phyloP scores from a whole-genome alignment of 495 filamentous ascomycete genomes.

The Pyrenula massariospora region DNA sequence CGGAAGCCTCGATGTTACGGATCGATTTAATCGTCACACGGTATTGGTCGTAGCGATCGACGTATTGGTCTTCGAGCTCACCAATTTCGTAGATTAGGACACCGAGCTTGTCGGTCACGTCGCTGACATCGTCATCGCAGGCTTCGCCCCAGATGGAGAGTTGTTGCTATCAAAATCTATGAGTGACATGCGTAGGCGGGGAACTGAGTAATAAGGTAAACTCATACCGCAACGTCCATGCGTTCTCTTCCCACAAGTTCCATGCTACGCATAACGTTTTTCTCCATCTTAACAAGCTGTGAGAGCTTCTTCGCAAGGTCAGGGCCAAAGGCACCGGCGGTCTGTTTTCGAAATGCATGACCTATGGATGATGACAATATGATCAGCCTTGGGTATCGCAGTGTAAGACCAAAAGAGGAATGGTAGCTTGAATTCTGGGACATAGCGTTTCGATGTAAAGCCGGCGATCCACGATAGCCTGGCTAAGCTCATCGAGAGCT shows the following conservation, averaged over 20 bases:
- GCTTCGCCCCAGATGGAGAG: constrained; percentile 95
- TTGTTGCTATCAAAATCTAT: constrained; percentile 64
- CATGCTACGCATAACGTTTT: constrained; percentile 98
- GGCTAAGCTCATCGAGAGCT: no score
- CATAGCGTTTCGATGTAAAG: no score
- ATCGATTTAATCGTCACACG: constrained; percentile 99
- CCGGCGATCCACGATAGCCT: no score
- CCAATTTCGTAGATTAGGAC: constrained; percentile 97
- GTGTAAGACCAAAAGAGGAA: no score
- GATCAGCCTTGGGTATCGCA: background rate
- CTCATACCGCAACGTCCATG: constrained; percentile 89
- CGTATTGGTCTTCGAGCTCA: constrained; percentile 94
- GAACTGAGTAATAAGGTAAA: background rate
- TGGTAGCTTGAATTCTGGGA: no score
- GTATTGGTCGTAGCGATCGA: constrained; percentile 98
- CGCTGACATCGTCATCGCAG: constrained; percentile 95
- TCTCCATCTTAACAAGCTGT: constrained; percentile 99
- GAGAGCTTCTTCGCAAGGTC: constrained; percentile 95
- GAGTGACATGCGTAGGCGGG: constrained; percentile 7
- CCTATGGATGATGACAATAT: constrained; percentile 38
- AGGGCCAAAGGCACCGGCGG: constrained; percentile 89
- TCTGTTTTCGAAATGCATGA: constrained; percentile 83
- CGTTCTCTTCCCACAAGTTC: constrained; percentile 88
- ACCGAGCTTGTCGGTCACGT: constrained; percentile 97
- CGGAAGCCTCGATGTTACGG: constrained; percentile 94